Evolutionary conservation across 306 rosid species (phyloP).

Genomic region (Notholithocarpus densiflorus): DNA sequence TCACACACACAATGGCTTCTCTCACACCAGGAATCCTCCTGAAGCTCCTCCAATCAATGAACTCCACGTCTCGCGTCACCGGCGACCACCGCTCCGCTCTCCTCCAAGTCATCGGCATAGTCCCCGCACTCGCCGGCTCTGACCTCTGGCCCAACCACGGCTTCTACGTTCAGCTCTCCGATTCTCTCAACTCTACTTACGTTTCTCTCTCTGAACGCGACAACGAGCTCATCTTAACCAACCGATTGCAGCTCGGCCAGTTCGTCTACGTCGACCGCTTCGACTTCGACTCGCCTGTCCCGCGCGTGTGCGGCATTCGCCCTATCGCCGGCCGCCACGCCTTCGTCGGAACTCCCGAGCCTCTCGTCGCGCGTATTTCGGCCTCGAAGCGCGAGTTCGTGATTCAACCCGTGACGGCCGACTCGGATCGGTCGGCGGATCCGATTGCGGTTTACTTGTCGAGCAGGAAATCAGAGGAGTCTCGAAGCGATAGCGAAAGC

Average conservation of each 20-base stretch:
- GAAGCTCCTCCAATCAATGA: slow-evolving; percentile 80
- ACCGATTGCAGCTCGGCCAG: slow-evolving; percentile 86
- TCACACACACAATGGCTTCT: slow-evolving; percentile 61
- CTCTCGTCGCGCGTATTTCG: slow-evolving; percentile 57
- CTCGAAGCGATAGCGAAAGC: neutral
- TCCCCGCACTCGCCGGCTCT: slow-evolving; percentile 82
- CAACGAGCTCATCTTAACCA: slow-evolving; percentile 77
- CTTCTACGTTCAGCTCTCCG: slow-evolving; percentile 89
- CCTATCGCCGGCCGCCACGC: slow-evolving; percentile 81
- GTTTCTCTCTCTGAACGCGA: slow-evolving; percentile 77
- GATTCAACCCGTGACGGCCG: slow-evolving; percentile 69
- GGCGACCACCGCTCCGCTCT: slow-evolving; percentile 98
- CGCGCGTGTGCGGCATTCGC: slow-evolving; percentile 62
- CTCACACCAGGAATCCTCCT: slow-evolving; percentile 82
- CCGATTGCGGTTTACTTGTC: slow-evolving; percentile 60
- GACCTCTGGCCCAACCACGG: slow-evolving; percentile 90
- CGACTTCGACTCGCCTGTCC: slow-evolving; percentile 69
- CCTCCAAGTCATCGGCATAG: slow-evolving; percentile 86
- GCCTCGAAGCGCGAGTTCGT: slow-evolving; percentile 59
- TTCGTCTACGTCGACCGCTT: slow-evolving; percentile 81
- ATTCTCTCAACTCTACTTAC: slow-evolving; percentile 88
- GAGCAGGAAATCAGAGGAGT: slow-evolving; percentile 29
- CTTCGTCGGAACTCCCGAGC: slow-evolving; percentile 68
- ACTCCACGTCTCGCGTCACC: slow-evolving; percentile 74
- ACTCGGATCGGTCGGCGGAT: slow-evolving; percentile 58